Base-by-base conservation (phyloP, 805 yeast species). In the Vanderwaltozyma verrucispora region DNA sequence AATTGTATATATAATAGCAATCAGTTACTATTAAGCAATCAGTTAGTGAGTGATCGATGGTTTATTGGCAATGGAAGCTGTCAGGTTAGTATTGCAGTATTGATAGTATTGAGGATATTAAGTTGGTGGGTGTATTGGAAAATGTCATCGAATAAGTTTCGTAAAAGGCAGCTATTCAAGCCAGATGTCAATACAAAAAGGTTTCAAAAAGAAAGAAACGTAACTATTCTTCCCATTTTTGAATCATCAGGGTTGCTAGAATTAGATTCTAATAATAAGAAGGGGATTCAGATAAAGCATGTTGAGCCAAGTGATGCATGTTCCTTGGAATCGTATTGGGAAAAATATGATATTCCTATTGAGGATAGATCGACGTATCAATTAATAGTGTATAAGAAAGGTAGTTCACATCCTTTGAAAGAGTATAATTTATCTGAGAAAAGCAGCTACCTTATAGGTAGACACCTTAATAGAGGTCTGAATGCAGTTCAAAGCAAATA, bases 241-340 rank as follows among this genome's bases (percentile, higher is more conserved):
- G 57, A 59, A 36, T 64, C 65, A 2, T 65, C 73, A 1, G 73
- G 73, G 1, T 42, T 65, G 4, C 43, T 69, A 26, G 69, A 69
- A 21, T 54, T 59, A 38, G 73, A 64, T 23, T 56, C 67, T 4
- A 53, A 62, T 38, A 54, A 49, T 35, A 47, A 53, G 14, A 43
- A 53, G 14, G 71, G 71, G 0, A 41, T 52, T 1, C 60, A 57
- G n/a, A 35, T 65, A 29, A 63, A 64, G 35, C 65, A 68, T 44
- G 54, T 54, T 6, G 66, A 59, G 20, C 69, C 69, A 1, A 36
- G 39, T 1, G 66, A 68, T 40, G 49, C 64, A 1, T 23, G 47
- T 1, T 35, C 45, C 3, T 64, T 66, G 1, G 38, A 15, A 3
- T 21, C 37, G 5, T 55, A 30, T 34, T 54, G 50, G 46, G 28